Evolutionary conservation across 192 early-diverging fungal genomes (phyloP).

Genomic region (Bifiguratus adelaidae): DNA sequence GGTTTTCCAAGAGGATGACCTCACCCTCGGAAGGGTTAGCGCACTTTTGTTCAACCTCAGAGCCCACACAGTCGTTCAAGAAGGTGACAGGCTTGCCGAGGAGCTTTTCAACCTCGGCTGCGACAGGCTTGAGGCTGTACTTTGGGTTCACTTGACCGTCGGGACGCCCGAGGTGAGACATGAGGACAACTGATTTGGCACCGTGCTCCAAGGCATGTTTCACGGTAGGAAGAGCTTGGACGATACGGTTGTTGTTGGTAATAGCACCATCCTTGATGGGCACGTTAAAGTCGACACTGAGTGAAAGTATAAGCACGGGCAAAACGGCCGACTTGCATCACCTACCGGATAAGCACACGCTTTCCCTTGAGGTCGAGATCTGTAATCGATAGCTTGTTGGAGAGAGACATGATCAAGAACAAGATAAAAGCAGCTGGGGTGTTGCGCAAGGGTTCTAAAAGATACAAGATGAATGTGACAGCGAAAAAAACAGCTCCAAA

Average conservation of each 20-base stretch:
- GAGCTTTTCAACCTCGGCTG: conserved; percentile 68
- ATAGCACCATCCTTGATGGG: conserved; percentile 87
- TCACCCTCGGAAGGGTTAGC: conserved; percentile 54
- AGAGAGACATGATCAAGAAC: conserved; percentile 37
- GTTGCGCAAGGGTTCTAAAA: not conserved
- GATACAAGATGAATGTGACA: not conserved
- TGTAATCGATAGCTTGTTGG: conserved; percentile 78
- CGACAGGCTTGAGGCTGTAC: conserved; percentile 88
- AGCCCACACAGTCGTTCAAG: conserved; percentile 89
- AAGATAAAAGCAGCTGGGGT: not conserved
- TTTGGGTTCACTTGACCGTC: conserved; percentile 82
- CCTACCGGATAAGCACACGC: conserved; percentile 85
- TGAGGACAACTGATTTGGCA: conserved; percentile 83
- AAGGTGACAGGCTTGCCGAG: conserved; percentile 80
- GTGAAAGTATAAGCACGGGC: not conserved
- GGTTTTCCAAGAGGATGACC: conserved; percentile 93
- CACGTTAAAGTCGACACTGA: conserved; percentile 98
- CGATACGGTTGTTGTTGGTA: conserved; percentile 95
- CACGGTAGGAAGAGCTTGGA: conserved; percentile 90
- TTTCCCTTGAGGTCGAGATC: conserved; percentile 79
- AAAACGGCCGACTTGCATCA: not conserved
- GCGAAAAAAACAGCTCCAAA: conserved; percentile 5
- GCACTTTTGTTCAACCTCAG: conserved; percentile 71
- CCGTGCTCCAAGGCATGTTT: conserved; percentile 80
- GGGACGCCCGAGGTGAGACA: conserved; percentile 96